Conservation (phyloP, 106 monocot species). For the Dendrobium chrysotoxum region DNA sequence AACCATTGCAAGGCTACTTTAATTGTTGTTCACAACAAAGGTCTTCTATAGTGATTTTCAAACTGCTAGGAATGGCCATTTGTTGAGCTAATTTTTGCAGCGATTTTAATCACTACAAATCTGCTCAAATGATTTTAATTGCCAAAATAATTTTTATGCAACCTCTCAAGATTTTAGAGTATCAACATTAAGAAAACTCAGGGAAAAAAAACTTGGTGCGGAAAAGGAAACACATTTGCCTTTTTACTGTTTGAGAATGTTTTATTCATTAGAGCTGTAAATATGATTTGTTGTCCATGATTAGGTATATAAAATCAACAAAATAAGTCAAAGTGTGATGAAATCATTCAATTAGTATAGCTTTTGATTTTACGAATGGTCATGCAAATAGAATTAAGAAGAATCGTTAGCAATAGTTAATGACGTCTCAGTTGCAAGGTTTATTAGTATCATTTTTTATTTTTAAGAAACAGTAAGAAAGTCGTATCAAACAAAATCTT, state of each 20-base stretch:
- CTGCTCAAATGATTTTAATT: no score
- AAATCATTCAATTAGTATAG: neutral
- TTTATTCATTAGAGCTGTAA: neutral
- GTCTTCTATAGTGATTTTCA: no score
- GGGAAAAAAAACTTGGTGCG: neutral
- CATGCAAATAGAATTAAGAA: neutral
- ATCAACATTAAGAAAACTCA: neutral
- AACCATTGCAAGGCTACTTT: no score
- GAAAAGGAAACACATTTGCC: neutral
- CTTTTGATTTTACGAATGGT: neutral
- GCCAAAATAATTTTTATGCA: no score
- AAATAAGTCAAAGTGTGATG: neutral
- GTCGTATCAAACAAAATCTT: conserved; percentile 43
- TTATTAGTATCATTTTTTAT: neutral
- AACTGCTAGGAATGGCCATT: no score
- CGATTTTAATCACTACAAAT: no score
- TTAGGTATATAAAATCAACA: no score
- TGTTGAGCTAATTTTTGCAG: no score
- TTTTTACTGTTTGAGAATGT: neutral
- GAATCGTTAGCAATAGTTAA: neutral
- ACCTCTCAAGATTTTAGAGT: no score
- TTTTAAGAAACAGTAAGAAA: neutral
- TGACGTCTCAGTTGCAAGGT: neutral
- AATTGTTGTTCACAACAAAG: no score
- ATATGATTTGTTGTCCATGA: no score